Evolutionary conservation across 495 filamentous ascomycete genomes (phyloP), one percentile per base, ranked within the genome.

Genomic region (Lophiostoma macrostomum): DNA sequence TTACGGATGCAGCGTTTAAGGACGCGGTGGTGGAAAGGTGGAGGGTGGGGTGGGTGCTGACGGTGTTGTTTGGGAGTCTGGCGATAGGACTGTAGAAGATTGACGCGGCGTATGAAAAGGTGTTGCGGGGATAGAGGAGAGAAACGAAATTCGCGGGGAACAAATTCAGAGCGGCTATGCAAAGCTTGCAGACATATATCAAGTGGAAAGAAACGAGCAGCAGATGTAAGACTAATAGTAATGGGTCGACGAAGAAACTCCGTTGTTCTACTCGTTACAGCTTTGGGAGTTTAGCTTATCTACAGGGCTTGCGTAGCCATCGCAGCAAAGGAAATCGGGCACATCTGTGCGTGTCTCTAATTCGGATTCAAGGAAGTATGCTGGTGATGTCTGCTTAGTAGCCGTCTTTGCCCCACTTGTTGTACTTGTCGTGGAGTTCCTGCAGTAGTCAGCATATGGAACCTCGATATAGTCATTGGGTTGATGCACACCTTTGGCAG

Each of bases 381-480:
- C 27, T 18, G n/a, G 4, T 20, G 16, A 16, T 2, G 25, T 12
- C 5, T 12, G 24, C 53, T 56, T 68, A 70, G 52, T 62, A 73
- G 35, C 60, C 72, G 43, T 96, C 93, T 81, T 96, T 97, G 72
- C 91, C 93, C 79, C 84, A 96, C 80, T 98, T 98, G 82, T 98
- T 98, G 80, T 82, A 97, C 70, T 83, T 83, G 61, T 97, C 93
- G 74, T 98, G 93, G 49, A 94, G 80, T 41, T 80, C 74, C 93
- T 96, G 53, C 29, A 44, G 58, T 14, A 47, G 35, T 51, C 14
- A 22, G 47, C 3, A 13, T 37, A 49, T 23, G 4, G 22, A 27
- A 39, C 22, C 32, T 11, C 46, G 34, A 10, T 18, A 28, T 6
- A 37, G 31, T 39, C 24, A 24, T 41, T 12, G 38, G 27, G 12